A percentile compares a stretch with the other conserved stretches of the same genome.
Evolutionary conservation across 768 basidiomycete genomes (phyloP).

Genomic region (Termitomyces sp.): DNA sequence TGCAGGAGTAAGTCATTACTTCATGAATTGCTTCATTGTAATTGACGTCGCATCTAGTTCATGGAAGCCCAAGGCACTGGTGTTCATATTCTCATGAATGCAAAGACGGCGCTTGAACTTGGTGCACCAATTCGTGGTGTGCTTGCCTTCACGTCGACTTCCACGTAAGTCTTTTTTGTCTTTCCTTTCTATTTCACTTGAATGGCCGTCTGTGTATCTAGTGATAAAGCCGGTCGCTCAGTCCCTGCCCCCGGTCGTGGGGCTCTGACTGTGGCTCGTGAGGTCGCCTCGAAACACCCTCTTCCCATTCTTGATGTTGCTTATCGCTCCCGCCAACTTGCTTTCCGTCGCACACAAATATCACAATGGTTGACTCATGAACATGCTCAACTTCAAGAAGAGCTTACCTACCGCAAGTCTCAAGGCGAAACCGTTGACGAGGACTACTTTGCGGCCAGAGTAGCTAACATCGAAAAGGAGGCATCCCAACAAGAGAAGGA

Average conservation of each 20-base stretch:
- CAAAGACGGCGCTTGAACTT: conserved; percentile 91
- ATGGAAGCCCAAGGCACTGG: conserved; percentile 98
- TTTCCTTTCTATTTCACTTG: neutral
- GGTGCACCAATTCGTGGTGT: conserved; percentile 92
- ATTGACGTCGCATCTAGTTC: conserved; percentile 41
- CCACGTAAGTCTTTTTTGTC: conserved; percentile 55
- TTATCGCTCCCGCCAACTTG: conserved; percentile 90
- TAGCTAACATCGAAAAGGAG: conserved; percentile 85
- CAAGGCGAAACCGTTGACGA: conserved; percentile 48
- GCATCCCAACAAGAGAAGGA: conserved; percentile 91
- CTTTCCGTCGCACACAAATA: conserved; percentile 94
- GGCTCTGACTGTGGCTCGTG: conserved; percentile 81
- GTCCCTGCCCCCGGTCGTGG: conserved; percentile 96
- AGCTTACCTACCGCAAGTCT: conserved; percentile 56
- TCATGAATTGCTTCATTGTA: conserved; percentile 3
- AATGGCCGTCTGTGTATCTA: conserved; percentile 22
- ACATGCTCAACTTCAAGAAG: conserved; percentile 76
- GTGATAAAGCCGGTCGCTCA: conserved; percentile 97
- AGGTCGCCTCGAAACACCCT: conserved; percentile 74
- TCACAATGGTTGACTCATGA: conserved; percentile 93
- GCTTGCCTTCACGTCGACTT: conserved; percentile 93
- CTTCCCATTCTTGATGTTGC: conserved; percentile 75
- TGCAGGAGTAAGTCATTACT: conserved; percentile 63
- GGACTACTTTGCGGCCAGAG: conserved; percentile 68
- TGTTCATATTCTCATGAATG: conserved; percentile 96